Conservation (phyloP, 2,329 filamentous ascomycete genomes). For the Colletotrichum sansevieriae region DNA sequence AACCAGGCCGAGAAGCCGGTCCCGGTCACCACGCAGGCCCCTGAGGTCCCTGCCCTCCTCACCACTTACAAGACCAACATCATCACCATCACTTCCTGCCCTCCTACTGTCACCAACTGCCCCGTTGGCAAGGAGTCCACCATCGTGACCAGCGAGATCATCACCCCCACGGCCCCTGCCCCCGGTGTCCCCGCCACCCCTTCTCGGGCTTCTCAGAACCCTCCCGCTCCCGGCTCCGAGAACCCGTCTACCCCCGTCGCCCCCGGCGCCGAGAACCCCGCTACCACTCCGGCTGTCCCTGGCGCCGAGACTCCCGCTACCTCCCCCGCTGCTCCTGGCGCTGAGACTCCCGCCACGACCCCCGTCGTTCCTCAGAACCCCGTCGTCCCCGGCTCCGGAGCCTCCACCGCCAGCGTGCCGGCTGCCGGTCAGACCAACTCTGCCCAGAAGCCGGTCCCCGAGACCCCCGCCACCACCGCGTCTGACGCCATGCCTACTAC, state of each 20-base stretch:
- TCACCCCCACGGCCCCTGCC: slow-evolving; percentile 45
- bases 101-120: slow-evolving; percentile 50
- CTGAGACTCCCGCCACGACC: slow-evolving; percentile 20
- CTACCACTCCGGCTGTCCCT: slow-evolving; percentile 46
- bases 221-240: slow-evolving; percentile 18
- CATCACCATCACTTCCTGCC: slow-evolving; percentile 69
- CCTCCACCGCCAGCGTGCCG: slow-evolving; percentile 6
- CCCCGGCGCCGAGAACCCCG: slow-evolving; percentile 18
- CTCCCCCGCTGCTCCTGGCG: slow-evolving; percentile 24
- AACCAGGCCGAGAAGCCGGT: slow-evolving; percentile 20
- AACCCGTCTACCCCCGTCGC: slow-evolving; percentile 18
- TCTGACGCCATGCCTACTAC: slow-evolving; percentile 16
- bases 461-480: slow-evolving; percentile 18
- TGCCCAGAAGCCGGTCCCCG: slow-evolving; percentile 8
- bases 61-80: slow-evolving; percentile 57
- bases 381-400: background rate
- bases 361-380: slow-evolving; percentile 49
- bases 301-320: slow-evolving; percentile 33
- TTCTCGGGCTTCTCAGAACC: slow-evolving; percentile 32
- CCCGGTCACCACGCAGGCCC: slow-evolving; percentile 43
- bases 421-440: slow-evolving; percentile 14
- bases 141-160: slow-evolving; percentile 42
- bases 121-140: slow-evolving; percentile 21
- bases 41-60: slow-evolving; percentile 25
- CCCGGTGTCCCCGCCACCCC: slow-evolving; percentile 19